Percentiles rank a stretch among this genome's conserved stretches.
Conservation (phyloP, 2,329 filamentous ascomycete species). For the Xylariaceae sp. region DNA sequence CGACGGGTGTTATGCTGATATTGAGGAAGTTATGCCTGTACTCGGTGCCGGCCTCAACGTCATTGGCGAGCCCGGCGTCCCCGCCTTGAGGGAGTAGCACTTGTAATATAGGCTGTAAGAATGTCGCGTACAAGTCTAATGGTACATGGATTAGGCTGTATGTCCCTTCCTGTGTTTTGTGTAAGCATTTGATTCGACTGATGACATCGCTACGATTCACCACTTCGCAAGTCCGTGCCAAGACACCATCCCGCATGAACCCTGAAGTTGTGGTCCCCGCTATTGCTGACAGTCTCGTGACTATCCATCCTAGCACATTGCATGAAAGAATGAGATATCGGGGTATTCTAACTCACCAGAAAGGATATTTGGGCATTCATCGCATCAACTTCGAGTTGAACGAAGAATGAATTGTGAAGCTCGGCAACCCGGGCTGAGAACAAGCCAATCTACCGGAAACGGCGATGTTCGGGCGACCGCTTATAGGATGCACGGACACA, state of each 20-base stretch:
- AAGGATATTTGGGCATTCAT: conserved; percentile 36
- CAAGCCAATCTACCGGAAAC: conserved; percentile 11
- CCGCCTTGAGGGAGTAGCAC: conserved; percentile 66
- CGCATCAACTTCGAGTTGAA: conserved; percentile 20
- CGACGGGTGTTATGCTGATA: conserved; percentile 85
- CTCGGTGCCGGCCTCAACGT: conserved; percentile 45
- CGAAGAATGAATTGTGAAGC: conserved; percentile 4
- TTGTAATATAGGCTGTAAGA: conserved; percentile 83
- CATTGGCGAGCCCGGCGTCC: conserved; percentile 32
- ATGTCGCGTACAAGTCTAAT: conserved; percentile 68
- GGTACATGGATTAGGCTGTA: conserved; percentile 90
- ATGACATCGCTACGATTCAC: not conserved
- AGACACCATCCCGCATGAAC: too few relatives aligned
- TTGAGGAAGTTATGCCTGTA: conserved; percentile 80
- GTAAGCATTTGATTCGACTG: conserved; percentile 9
- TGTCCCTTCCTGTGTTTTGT: conserved; percentile 66
- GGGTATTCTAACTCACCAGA: conserved; percentile 25
- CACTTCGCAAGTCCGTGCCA: too few relatives aligned
- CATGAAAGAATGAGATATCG: too few relatives aligned
- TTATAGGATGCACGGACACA: conserved; percentile 23
- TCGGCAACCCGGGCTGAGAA: conserved; percentile 18
- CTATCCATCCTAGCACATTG: too few relatives aligned
- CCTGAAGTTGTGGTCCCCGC: too few relatives aligned
- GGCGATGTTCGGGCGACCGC: conserved; percentile 24
- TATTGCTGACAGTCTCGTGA: too few relatives aligned